Evolutionary conservation across 1,284 basidiomycete genomes (phyloP).

Genomic region (Takashimella koratensis): DNA sequence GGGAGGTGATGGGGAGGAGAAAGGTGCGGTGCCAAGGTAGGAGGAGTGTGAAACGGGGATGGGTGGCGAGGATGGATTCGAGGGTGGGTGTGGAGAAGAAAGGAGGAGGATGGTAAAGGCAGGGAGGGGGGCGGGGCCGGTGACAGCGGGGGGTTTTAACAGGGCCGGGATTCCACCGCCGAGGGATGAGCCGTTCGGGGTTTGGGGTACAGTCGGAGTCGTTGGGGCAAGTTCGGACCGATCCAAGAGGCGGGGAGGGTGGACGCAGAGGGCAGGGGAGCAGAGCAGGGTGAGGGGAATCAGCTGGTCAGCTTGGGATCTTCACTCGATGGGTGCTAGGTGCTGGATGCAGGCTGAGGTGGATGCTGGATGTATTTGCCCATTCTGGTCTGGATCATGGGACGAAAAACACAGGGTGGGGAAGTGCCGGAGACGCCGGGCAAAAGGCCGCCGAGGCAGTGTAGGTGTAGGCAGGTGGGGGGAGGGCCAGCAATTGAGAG

Average conservation of each 20-base stretch:
- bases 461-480: neutral
- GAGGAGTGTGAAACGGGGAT: constrained; percentile 3
- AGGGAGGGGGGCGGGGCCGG: neutral
- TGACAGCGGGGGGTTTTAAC: neutral
- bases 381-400: neutral
- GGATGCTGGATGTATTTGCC: neutral
- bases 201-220: neutral
- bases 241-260: neutral
- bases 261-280: neutral
- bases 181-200: neutral
- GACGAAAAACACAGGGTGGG: no score
- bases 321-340: no score
- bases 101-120: neutral
- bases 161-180: neutral
- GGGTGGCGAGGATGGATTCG: constrained; percentile 1
- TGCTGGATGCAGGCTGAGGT: no score
- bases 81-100: constrained; percentile 2
- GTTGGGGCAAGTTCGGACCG: neutral
- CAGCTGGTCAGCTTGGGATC: neutral
- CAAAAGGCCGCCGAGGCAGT: no score
- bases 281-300: neutral
- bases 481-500: neutral
- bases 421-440: no score
- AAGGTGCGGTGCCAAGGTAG: neutral
- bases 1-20: constrained; percentile 1